These are phyloP conservation scores for Serendipita sp. DNA, from an alignment of 768 basidiomycete species.

Conservation along the genomic window DNA sequence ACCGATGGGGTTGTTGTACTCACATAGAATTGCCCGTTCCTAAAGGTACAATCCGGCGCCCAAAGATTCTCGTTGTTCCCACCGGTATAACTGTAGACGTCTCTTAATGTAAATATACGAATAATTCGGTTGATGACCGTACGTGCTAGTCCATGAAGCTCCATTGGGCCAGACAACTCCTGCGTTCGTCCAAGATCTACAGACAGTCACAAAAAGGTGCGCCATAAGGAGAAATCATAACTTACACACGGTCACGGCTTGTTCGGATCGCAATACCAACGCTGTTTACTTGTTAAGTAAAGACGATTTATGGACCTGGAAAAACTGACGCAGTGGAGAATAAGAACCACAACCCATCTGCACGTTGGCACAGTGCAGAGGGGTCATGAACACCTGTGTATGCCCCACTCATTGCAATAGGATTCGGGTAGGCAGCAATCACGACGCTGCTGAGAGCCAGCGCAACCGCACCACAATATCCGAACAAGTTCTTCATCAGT, in stretches of 20 bases:
- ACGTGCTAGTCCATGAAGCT: constrained; percentile 30
- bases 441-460: too few species aligned
- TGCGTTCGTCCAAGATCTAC: constrained; percentile 23
- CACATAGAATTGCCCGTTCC: constrained; percentile 15
- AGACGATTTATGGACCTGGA: background rate
- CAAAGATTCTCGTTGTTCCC: constrained; percentile 10
- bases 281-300: constrained; percentile 6
- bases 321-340: background rate
- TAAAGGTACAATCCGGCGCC: constrained; percentile 22
- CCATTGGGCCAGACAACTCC: constrained; percentile 35
- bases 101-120: too few species aligned
- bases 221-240: background rate
- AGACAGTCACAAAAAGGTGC: background rate
- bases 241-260: constrained; percentile 23
- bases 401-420: background rate
- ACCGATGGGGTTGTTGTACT: background rate
- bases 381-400: background rate
- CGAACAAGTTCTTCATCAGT: too few species aligned
- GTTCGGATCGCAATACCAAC: constrained; percentile 34
- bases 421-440: background rate
- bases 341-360: background rate
- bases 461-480: too few species aligned
- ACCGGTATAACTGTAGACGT: background rate
- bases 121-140: too few species aligned
- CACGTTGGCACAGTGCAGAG: background rate